Evolutionary conservation across 108 stramenopile species (phyloP), one percentile per base, ranked within the genome.

Genomic region (Aurantiochytrium sp.): DNA sequence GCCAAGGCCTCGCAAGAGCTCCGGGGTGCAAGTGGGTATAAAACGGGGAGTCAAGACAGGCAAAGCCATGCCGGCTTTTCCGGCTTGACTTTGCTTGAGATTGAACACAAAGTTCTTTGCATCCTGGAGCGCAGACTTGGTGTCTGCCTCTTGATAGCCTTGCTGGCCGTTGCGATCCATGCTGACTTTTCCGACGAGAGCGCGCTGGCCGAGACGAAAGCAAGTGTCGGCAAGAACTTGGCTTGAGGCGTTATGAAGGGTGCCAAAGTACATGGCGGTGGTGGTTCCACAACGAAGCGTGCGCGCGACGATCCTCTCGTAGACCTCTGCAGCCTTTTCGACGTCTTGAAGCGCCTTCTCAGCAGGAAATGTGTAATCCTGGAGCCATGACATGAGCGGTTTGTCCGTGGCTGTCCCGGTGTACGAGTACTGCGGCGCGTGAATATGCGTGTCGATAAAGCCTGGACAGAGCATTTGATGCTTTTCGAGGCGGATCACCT

Each of bases 341-440:
- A 44, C 59, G 90, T 95, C 94, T 25, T 21, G 23, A 53, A 94
- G 92, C 18, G 59, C 42, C 12, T 71, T 71, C 89, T 96, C 95
- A 47, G 91, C 89, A n/a, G 95, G 95, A 60, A 96, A 96, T 5
- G 95, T 95, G 89, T 96, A 94, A 16, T 83, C 92, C 87, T 95
- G 93, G 45, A 96, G 91, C 95, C 95, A 96, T 23, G 93, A 92
- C 92, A 95, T 92, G 21, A 96, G 87, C 5, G 93, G 93, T 45
- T 93, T 87, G 91, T 95, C 94, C 83, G 94, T 95, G n/a, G 94
- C 95, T 5, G 95, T 96, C 58, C 95, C 95, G 5, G 94, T 92
- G 58, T 88, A 95, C 18, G 93, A 88, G 88, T 95, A 95, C 90
- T 95, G 95, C 25, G 95, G 94, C 6, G 95, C 95, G 72, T 96